These are phyloP conservation scores for Spirogloea muscicola DNA, from an alignment of 139 green algal genomes.

Conservation along the genomic window DNA sequence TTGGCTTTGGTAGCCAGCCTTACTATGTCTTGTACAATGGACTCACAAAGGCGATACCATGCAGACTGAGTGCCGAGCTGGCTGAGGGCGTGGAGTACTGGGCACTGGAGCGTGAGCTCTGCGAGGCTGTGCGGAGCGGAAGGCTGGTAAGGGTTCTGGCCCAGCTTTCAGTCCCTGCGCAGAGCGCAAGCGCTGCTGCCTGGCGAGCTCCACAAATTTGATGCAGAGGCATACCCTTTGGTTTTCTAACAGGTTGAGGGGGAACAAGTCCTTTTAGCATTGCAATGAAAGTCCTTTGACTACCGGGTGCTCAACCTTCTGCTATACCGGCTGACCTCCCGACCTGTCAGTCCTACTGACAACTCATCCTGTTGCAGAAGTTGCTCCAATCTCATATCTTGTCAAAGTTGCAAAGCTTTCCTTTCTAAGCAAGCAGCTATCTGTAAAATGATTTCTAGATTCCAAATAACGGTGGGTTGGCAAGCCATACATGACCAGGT, in stretches of 20 bases:
- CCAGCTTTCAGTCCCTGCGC: not conserved
- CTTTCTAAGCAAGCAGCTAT: no score
- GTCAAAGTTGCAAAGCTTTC: no score
- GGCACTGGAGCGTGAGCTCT: not conserved
- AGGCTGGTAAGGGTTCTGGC: not conserved
- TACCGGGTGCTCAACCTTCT: slow-evolving; percentile 44
- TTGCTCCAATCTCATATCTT: no score
- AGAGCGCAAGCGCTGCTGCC: not conserved
- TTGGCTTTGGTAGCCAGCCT: not conserved
- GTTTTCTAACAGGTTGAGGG: slow-evolving; percentile 7
- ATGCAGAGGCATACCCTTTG: not conserved
- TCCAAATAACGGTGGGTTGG: not conserved
- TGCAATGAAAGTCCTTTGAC: slow-evolving; percentile 41
- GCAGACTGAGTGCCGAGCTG: not conserved
- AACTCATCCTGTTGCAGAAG: not conserved
- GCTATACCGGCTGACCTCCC: not conserved
- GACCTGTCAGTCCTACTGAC: not conserved
- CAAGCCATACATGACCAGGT: no score
- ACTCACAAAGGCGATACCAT: not conserved
- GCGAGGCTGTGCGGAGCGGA: no score
- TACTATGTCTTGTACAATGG: not conserved
- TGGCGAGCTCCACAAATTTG: not conserved
- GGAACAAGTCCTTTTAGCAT: slow-evolving; percentile 9
- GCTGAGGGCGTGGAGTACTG: not conserved
- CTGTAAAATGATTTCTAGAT: not conserved